A percentile compares a stretch with the other conserved stretches of the same genome.
Evolutionary conservation across 1,284 basidiomycete species (phyloP).

Genomic region (Neonothopanus nambi): DNA sequence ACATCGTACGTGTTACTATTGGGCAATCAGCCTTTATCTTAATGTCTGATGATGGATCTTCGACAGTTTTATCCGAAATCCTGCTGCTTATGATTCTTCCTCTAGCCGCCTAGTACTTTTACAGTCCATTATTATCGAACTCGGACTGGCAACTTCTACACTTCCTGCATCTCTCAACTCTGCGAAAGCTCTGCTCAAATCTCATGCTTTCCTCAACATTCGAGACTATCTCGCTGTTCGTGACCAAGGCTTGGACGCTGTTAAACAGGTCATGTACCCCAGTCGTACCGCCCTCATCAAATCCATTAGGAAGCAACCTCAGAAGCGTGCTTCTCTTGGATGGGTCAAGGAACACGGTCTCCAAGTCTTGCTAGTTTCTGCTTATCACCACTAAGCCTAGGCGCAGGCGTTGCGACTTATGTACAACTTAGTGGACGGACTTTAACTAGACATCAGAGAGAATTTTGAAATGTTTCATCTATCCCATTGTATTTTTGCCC

Average conservation of each 20-base stretch:
- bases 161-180: conserved; percentile 60
- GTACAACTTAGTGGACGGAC: too few species aligned
- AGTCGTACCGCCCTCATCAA: conserved; percentile 50
- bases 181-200: conserved; percentile 64
- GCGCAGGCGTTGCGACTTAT: too few species aligned
- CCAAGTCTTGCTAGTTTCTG: conserved; percentile 9
- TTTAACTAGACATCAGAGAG: too few species aligned
- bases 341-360: conserved; percentile 14
- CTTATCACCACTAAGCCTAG: conserved; percentile 1
- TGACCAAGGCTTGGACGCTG: conserved; percentile 58
- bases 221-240: conserved; percentile 71
- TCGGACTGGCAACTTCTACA: conserved; percentile 47
- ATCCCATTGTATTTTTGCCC: neutral
- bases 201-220: conserved; percentile 67
- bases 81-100: conserved; percentile 42
- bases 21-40: conserved; percentile 14
- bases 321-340: conserved; percentile 11
- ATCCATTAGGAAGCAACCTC: conserved; percentile 12
- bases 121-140: conserved; percentile 56
- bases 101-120: conserved; percentile 48
- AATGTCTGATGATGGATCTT: conserved; percentile 1
- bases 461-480: too few species aligned
- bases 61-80: conserved; percentile 54
- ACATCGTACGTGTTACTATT: conserved; percentile 42
- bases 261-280: conserved; percentile 61